Evolutionary conservation across 495 filamentous ascomycete species (phyloP).

Genomic region (Aspergillus heteromorphus): DNA sequence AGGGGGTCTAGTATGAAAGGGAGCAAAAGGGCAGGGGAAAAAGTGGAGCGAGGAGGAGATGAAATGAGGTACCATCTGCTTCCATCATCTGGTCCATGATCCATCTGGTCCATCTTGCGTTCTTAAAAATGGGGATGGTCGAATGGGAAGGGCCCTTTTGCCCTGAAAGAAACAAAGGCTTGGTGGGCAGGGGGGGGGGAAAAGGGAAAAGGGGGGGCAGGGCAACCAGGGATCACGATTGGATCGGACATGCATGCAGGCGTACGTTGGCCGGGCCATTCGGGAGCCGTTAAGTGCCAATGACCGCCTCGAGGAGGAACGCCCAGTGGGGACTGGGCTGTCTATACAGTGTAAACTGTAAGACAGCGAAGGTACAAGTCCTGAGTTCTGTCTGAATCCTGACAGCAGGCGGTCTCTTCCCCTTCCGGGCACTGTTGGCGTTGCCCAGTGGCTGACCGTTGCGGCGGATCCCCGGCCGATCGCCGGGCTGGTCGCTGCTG

Average conservation of each 20-base stretch:
- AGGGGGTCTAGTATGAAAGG: not conserved
- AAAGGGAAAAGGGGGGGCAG: not conserved
- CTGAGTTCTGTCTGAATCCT: no score
- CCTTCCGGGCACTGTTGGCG: not conserved
- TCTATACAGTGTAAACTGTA: no score
- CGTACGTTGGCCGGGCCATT: not conserved
- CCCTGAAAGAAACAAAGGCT: not conserved
- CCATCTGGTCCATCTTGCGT: not conserved
- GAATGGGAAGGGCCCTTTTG: not conserved
- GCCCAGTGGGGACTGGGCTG: not conserved
- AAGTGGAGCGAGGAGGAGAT: not conserved
- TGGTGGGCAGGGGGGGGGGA: no score
- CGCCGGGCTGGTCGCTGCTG: not conserved
- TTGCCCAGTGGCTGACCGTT: conserved; percentile 4
- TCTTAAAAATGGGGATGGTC: not conserved
- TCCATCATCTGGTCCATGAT: no score
- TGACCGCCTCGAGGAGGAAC: not conserved
- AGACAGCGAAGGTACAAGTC: not conserved
- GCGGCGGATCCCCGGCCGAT: conserved; percentile 8
- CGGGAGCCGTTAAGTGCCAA: conserved; percentile 15
- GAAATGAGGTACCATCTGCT: not conserved
- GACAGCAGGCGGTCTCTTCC: not conserved
- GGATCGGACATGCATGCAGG: conserved; percentile 1
- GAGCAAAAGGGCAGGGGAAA: not conserved
- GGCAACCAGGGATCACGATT: not conserved